Base-by-base conservation (phyloP, 768 basidiomycete species). In the Tylopilus vinaceipallidus region DNA sequence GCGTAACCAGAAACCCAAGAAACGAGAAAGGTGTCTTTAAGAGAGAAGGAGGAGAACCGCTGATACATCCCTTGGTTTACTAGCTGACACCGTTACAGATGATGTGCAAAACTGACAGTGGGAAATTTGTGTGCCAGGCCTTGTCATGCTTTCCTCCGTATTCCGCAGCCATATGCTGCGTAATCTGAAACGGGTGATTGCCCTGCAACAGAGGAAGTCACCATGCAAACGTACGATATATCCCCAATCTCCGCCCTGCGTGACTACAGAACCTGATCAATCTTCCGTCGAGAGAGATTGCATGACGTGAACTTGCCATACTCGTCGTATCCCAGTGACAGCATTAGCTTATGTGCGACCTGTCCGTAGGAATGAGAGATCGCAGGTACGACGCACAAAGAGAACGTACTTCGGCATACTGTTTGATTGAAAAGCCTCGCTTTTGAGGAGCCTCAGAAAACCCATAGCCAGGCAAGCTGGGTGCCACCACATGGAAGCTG, bases 401-500 rank as follows among this genome's bases (percentile, higher is more conserved):
- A 41, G 14, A 12, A 49, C 45, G 22, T 37, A 78, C 83, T 67
- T 85, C 80, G 1, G 81, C 81, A 42, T 77, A 82, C 40, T 84
- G 80, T n/a, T 61, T 51, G 0, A 66, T 29, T 9, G 54, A 58
- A 52, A 84, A 85, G 0, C 82, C 81, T 50, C 71, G 72, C 59
- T 76, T 77, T 42, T 61, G 77, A 0, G 80, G 75, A 0, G 75
- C 79, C 36, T 81, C 74, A 0, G 83, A 84, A 63, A 83, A 85
- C 0, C 81, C 83, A 61, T 66, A 86, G 0, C 81, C 81, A 9
- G 83, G 84, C 14, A 85, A 56, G 55, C 82, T 78, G 30, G 75
- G 53, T 0, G 77, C 78, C 0, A 86, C 80, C 19, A 86, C 80
- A 53, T 85, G 81, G 60, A 86, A 86, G 43, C 74, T 78, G 2